phyloP scores from a whole-genome alignment of 2,329 filamentous ascomycete species.

The Gnomoniopsis smithogilvyi region DNA sequence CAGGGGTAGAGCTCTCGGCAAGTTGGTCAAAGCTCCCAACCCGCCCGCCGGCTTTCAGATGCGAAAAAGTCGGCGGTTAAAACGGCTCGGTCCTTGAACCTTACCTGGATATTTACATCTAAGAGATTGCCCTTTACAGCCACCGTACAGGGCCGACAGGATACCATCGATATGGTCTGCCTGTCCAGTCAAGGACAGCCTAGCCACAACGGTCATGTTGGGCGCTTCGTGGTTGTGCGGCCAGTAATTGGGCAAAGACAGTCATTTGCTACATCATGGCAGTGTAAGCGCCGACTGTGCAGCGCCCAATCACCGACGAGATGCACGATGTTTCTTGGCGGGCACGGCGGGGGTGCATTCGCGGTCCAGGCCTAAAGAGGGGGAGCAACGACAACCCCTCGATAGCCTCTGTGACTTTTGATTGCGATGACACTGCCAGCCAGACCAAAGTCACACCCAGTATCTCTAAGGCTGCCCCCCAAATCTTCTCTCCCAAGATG shows the following conservation, averaged over 20 bases:
- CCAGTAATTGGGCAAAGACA: not conserved
- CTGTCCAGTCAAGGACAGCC: not conserved
- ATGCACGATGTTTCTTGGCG: slow-evolving; percentile 7
- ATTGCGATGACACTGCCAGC: not conserved
- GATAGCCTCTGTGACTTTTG: not conserved
- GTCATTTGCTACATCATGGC: slow-evolving; percentile 14
- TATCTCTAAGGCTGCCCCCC: not conserved
- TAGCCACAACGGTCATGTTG: slow-evolving; percentile 11
- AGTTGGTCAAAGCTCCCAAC: slow-evolving; percentile 4
- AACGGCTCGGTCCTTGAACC: not conserved
- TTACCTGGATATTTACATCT: not conserved
- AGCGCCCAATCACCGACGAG: not conserved
- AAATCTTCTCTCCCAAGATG: too few species aligned
- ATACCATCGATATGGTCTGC: not conserved
- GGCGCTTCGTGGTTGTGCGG: slow-evolving; percentile 12
- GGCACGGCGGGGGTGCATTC: not conserved
- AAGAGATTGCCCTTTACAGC: not conserved
- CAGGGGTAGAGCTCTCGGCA: slow-evolving; percentile 14
- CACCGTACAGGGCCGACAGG: not conserved
- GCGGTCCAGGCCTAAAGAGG: not conserved
- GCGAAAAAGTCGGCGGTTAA: not conserved
- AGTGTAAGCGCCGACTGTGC: not conserved
- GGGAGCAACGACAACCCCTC: not conserved
- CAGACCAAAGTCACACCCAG: not conserved
- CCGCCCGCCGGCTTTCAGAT: not conserved